Evolutionary conservation across 805 yeast genomes (phyloP), one percentile per base, ranked within the genome.

Genomic region (Barnettozyma pratensis): DNA sequence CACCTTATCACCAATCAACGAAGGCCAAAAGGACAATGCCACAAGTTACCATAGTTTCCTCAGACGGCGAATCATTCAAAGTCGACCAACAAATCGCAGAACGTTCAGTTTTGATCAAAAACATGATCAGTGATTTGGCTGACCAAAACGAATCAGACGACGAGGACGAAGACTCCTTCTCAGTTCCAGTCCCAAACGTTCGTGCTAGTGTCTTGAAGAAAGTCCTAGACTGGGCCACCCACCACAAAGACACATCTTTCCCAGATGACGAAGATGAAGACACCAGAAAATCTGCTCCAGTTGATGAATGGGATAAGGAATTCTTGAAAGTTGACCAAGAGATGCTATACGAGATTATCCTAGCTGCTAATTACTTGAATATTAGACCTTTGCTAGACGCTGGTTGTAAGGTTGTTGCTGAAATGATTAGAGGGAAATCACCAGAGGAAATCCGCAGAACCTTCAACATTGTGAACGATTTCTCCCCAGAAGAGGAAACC

Each of bases 161-260:
- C 10, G 88, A 81, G 52, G 84, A 78, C 39, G 87, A 81, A 47
- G 85, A 82, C 7, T 27, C 41, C 7, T 81, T 83, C 54, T 87
- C 81, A 52, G 85, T 92, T 60, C 97, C 97, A 36, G 81, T 90
- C 10, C 96, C 96, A 37, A 90, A 88, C 61, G 97, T 90, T 36
- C 76, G 92, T 56, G 85, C 96, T 8, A 82, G 85, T 14, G 96
- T 92, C 25, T 75, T 92, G 69, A 81, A 85, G 65, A 89, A 90
- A 64, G 92, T 92, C n/a, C 74, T 92, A 46, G 96, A 92, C 64
- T 92, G 97, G 95, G 90, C 97, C 60, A 95, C 87, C 62, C 94
- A 92, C 66, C 97, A 92, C 73, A 86, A 84, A 66, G 90, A 87
- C 63, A 78, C 86, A 8, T 74, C 73, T 19, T 83, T 83, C 67